Percentiles rank a stretch among this genome's conserved stretches.
Conservation (phyloP, 768 basidiomycete genomes). For the Tylopilus plumbeoviolaceoides region DNA sequence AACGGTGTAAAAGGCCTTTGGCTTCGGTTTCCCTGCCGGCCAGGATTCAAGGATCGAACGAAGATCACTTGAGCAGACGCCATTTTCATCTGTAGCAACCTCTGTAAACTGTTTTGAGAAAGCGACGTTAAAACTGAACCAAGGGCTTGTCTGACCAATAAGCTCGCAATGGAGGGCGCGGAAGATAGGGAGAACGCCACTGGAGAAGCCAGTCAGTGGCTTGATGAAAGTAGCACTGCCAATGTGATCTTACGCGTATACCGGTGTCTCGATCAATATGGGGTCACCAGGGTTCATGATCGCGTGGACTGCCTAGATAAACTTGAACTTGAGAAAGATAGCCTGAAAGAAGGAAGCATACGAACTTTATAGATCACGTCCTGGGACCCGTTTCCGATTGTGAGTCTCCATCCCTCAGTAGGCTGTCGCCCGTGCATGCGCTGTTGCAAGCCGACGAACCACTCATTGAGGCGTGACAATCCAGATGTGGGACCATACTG, state of each 20-base stretch:
- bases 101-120: conserved; percentile 42
- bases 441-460: conserved; percentile 72
- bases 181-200: conserved; percentile 67
- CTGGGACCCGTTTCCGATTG: conserved; percentile 82
- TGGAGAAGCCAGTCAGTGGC: conserved; percentile 24
- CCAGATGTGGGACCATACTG: conserved; percentile 80
- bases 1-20: conserved; percentile 79
- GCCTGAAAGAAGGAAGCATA: background rate
- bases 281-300: conserved; percentile 77
- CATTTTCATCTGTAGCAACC: conserved; percentile 71
- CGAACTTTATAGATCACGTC: conserved; percentile 83
- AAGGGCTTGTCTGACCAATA: conserved; percentile 42
- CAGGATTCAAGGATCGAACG: conserved; percentile 67
- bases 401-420: conserved; percentile 70
- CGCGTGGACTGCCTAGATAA: conserved; percentile 57
- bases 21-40: conserved; percentile 67
- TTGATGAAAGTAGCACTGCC: conserved; percentile 11
- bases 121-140: background rate
- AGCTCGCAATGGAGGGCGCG: conserved; percentile 51
- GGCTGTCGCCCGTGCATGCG: conserved; percentile 57
- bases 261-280: conserved; percentile 78
- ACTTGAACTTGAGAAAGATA: conserved; percentile 5
- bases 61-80: conserved; percentile 58
- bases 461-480: conserved; percentile 55
- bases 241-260: conserved; percentile 55